phyloP scores from a whole-genome alignment of 345 rosid species.

The Acer negundo region DNA sequence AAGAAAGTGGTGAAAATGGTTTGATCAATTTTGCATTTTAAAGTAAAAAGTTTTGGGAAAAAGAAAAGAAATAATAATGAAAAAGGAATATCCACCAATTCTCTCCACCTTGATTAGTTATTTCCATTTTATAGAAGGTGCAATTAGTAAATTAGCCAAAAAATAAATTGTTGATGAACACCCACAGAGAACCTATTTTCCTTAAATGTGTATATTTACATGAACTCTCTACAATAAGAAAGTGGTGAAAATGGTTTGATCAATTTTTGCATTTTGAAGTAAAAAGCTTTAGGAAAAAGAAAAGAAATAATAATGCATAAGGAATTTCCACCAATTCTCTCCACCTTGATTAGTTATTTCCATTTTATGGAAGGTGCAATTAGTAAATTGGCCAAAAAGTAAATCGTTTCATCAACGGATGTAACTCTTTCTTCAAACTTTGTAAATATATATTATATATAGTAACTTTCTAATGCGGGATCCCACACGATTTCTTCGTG shows the following conservation, averaged over 20 bases:
- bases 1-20: not conserved
- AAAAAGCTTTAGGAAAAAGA: not conserved
- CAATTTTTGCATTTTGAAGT: not conserved
- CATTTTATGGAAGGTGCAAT: too few relatives aligned
- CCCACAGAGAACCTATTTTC: not conserved
- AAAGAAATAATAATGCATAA: not conserved
- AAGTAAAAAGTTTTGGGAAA: not conserved
- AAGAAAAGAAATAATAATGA: not conserved
- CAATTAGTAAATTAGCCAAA: not conserved
- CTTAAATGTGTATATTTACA: not conserved
- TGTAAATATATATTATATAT: too few relatives aligned
- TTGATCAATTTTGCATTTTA: not conserved
- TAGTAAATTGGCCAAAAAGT: not conserved
- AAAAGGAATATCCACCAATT: not conserved
- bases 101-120: not conserved
- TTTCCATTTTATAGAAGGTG: not conserved
- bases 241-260: not conserved
- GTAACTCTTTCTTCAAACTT: not conserved
- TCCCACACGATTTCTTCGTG: too few relatives aligned
- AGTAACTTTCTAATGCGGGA: too few relatives aligned
- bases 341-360: not conserved
- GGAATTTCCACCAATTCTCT: not conserved
- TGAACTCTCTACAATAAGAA: not conserved
- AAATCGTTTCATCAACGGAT: too few relatives aligned
- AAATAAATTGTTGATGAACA: not conserved